A percentile compares a stretch with the other conserved stretches of the same genome.
These are phyloP conservation scores for Novakomyces olei DNA, from an alignment of 805 yeast species.

Conservation along the genomic window DNA sequence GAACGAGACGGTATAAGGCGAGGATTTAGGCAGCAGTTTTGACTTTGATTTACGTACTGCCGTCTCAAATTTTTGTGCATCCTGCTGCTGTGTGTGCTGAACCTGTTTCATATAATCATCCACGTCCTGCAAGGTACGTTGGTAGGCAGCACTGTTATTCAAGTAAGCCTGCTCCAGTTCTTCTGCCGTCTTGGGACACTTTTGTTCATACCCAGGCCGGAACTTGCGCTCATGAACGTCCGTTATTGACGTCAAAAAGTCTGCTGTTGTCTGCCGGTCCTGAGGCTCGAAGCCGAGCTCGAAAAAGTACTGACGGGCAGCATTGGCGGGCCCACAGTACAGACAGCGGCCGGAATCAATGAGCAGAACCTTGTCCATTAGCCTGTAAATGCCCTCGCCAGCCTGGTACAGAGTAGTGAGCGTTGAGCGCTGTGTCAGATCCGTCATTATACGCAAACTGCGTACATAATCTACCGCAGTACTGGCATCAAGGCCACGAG, in stretches of 20 bases:
- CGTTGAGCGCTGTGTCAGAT: constrained; percentile 33
- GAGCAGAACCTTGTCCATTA: constrained; percentile 39
- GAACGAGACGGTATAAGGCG: constrained; percentile 10
- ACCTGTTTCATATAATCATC: constrained; percentile 15
- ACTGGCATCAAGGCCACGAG: constrained; percentile 49
- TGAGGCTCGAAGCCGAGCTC: constrained; percentile 33
- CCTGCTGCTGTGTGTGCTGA: background rate
- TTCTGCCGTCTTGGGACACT: constrained; percentile 28
- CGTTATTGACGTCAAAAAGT: constrained; percentile 33
- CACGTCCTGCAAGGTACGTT: constrained; percentile 20
- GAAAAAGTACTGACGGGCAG: constrained; percentile 26
- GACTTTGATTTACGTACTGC: constrained; percentile 1
- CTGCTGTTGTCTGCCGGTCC: constrained; percentile 38
- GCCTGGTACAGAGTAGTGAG: constrained; percentile 49
- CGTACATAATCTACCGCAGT: constrained; percentile 45
- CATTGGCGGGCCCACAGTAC: constrained; percentile 31
- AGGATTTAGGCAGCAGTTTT: background rate
- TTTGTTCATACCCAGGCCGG: constrained; percentile 21
- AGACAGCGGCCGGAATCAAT: constrained; percentile 40
- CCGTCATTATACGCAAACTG: constrained; percentile 37
- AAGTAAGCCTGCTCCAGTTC: constrained; percentile 33
- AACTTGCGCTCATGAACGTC: constrained; percentile 28
- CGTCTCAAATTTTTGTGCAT: background rate
- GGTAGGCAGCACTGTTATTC: constrained; percentile 22
- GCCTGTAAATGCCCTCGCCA: constrained; percentile 37